Evolutionary conservation across 768 basidiomycete genomes (phyloP).

Genomic region (Trametes gibbosa): DNA sequence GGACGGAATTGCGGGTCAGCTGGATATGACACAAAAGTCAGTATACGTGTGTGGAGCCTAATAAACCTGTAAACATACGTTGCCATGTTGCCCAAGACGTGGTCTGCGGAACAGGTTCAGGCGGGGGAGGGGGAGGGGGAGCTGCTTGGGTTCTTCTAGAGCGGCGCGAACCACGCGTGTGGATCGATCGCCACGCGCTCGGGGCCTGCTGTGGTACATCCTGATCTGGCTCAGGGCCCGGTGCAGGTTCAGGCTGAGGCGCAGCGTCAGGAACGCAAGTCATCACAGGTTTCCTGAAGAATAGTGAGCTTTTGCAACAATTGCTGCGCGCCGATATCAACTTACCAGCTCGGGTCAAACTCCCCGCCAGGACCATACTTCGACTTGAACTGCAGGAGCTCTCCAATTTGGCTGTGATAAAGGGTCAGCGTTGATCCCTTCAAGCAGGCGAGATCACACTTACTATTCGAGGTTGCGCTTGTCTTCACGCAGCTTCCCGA

Average conservation of each 20-base stretch:
- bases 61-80: constrained; percentile 31
- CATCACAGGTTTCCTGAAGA: constrained; percentile 17
- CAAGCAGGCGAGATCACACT: constrained; percentile 30
- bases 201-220: constrained; percentile 18
- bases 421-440: not conserved
- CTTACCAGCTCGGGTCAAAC: constrained; percentile 79
- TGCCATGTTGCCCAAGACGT: constrained; percentile 43
- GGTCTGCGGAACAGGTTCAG: constrained; percentile 23
- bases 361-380: constrained; percentile 85
- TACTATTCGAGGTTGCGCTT: constrained; percentile 76
- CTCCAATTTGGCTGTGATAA: constrained; percentile 67
- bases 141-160: constrained; percentile 18
- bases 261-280: constrained; percentile 18
- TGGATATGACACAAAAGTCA: constrained; percentile 31
- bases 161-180: constrained; percentile 13
- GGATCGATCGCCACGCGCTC: constrained; percentile 20
- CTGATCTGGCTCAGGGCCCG: constrained; percentile 21
- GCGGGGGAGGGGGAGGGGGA: constrained; percentile 14
- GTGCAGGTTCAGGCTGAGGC: constrained; percentile 24
- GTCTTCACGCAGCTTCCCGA: constrained; percentile 79
- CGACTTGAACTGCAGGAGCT: constrained; percentile 63
- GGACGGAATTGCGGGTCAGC: constrained; percentile 58
- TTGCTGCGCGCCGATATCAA: not conserved
- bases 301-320: not conserved
- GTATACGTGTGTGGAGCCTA: not conserved